Percentiles rank a stretch among this genome's conserved stretches.
phyloP scores from a whole-genome alignment of 2,329 filamentous ascomycete genomes.

The Neonectria faginata region DNA sequence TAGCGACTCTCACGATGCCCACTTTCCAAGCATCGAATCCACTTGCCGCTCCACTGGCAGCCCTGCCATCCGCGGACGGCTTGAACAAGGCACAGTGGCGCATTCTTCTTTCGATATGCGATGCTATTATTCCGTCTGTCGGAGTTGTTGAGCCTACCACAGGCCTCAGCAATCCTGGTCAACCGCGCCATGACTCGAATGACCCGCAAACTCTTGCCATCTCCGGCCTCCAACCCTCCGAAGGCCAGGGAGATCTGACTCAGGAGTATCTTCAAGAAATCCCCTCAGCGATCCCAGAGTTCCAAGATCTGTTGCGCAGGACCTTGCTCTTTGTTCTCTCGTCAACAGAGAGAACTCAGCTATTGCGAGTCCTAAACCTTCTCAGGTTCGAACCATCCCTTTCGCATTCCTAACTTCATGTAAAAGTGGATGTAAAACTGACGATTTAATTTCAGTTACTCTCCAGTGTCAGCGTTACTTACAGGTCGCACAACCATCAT shows the following conservation, averaged over 20 bases:
- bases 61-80: not conserved
- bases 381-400: not conserved
- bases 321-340: not conserved
- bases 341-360: slow-evolving; percentile 3
- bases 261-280: slow-evolving; percentile 4
- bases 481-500: slow-evolving; percentile 6
- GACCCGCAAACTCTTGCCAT: too few species aligned
- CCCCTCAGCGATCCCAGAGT: slow-evolving; percentile 14
- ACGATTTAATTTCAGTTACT: slow-evolving; percentile 3
- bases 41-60: slow-evolving; percentile 7
- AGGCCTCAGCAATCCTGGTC: not conserved
- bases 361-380: slow-evolving; percentile 9
- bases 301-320: slow-evolving; percentile 3
- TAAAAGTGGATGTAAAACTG: not conserved
- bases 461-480: slow-evolving; percentile 7
- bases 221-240: not conserved
- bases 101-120: slow-evolving; percentile 16
- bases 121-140: slow-evolving; percentile 14
- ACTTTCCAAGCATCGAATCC: not conserved
- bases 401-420: not conserved
- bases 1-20: not conserved
- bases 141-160: not conserved
- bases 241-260: not conserved
- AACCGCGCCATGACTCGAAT: not conserved
- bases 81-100: slow-evolving; percentile 12